Evolutionary conservation across 768 basidiomycete genomes (phyloP).

Genomic region (Lactarius sanguifluus): DNA sequence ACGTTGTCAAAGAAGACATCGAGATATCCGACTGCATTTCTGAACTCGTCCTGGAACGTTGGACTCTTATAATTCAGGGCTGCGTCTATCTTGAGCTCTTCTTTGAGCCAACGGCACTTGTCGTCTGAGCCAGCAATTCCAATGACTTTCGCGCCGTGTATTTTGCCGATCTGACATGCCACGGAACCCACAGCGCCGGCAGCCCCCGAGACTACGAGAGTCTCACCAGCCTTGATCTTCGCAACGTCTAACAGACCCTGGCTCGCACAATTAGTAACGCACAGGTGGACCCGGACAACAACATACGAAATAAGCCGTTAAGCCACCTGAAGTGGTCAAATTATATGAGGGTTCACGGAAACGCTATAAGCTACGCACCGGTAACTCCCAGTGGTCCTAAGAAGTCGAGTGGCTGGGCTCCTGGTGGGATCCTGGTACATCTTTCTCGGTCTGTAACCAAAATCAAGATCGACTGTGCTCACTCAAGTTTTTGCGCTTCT

Average conservation of each 20-base stretch:
- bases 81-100: slow-evolving; percentile 78
- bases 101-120: slow-evolving; percentile 82
- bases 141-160: slow-evolving; percentile 75
- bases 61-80: slow-evolving; percentile 87
- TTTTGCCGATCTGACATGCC: slow-evolving; percentile 82
- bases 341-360: neutral
- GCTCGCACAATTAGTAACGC: too few species aligned
- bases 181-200: slow-evolving; percentile 88
- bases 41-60: slow-evolving; percentile 71
- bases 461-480: slow-evolving; percentile 31
- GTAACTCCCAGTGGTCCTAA: slow-evolving; percentile 72
- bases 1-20: slow-evolving; percentile 88
- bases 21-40: slow-evolving; percentile 63
- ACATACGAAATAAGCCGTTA: too few species aligned
- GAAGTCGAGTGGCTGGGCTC: slow-evolving; percentile 70
- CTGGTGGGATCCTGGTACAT: slow-evolving; percentile 50
- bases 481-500: slow-evolving; percentile 55
- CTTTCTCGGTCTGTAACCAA: slow-evolving; percentile 1
- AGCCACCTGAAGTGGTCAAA: too few species aligned
- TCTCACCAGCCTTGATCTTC: slow-evolving; percentile 79
- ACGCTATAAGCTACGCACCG: slow-evolving; percentile 45
- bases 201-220: slow-evolving; percentile 83
- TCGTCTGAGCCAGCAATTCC: slow-evolving; percentile 84
- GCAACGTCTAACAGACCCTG: slow-evolving; percentile 37
- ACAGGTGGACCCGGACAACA: too few species aligned